Base-by-base conservation (phyloP, 139 green algal species). In the Coccomyxa sp. region DNA sequence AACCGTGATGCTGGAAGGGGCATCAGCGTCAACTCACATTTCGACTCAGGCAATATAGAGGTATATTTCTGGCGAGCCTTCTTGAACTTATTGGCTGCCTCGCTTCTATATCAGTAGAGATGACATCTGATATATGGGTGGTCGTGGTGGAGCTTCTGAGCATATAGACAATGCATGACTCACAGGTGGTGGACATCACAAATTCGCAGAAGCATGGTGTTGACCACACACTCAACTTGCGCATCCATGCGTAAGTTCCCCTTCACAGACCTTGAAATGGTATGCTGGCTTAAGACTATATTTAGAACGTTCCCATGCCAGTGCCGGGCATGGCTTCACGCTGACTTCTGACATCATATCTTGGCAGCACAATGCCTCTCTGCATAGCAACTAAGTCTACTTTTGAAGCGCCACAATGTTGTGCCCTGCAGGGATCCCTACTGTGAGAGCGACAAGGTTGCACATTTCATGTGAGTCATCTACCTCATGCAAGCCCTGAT, bases 21-120 rank as follows among this genome's bases (percentile, higher is more conserved):
- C 38, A 71, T 83, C 7, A 64, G 34, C 18, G 74, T 91, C 27
- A 83, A 82, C 31, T 83, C 73, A 0, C 40, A 77, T 35, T 88
- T 88, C 55, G 86, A 90, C 40, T 71, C 72, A 0, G 88, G 88
- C 34, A 92, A 92, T 77, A 90, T 92, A 24, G 84, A 91, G 81
- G 88, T 83, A 39, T 31, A 38, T 2, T 73, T 74, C 3, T 9
- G 14, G 41, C 39, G 10, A 50, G 29, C 27, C n/a, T n/a, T n/a
- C n/a, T n/a, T n/a, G n/a, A n/a, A n/a, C n/a, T n/a, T n/a, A n/a
- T n/a, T n/a, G n/a, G n/a, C n/a, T n/a, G n/a, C n/a, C n/a, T n/a
- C n/a, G n/a, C n/a, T n/a, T n/a, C n/a, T n/a, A n/a, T n/a, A n/a
- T n/a, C n/a, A n/a, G n/a, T n/a, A n/a, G n/a, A n/a, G 33, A 74